Evolutionary conservation across 495 filamentous ascomycete species (phyloP).

Genomic region (Penicillium daleae): DNA sequence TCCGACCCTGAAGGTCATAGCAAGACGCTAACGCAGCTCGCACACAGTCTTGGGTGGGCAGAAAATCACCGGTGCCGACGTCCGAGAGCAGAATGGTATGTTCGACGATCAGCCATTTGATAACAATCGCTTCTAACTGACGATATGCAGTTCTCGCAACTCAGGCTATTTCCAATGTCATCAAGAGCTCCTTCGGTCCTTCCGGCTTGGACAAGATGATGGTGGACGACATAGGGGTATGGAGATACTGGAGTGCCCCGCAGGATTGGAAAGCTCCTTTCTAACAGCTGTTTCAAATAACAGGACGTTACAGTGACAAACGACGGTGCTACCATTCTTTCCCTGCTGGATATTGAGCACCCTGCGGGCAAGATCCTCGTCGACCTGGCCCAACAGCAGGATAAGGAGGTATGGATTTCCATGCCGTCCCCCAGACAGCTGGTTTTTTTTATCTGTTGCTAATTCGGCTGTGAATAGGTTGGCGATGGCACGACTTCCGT

Average conservation of each 20-base stretch:
- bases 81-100: conserved; percentile 93
- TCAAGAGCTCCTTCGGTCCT: conserved; percentile 97
- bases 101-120: conserved; percentile 12
- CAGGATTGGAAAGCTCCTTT: conserved; percentile 27
- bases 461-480: conserved; percentile 53
- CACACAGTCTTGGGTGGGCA: conserved; percentile 80
- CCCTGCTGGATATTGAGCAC: conserved; percentile 93
- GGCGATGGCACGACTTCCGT: conserved; percentile 98
- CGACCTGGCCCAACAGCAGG: conserved; percentile 96
- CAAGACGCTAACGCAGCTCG: conserved; percentile 36
- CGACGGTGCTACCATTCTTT: conserved; percentile 95
- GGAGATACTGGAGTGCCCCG: conserved; percentile 39
- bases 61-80: conserved; percentile 94
- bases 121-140: conserved; percentile 18
- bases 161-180: conserved; percentile 96
- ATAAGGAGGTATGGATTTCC: conserved; percentile 73
- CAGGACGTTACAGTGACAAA: conserved; percentile 99
- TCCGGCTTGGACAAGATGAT: conserved; percentile 99
- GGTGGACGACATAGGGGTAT: conserved; percentile 98
- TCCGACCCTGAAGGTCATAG: not conserved
- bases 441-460: not conserved
- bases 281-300: conserved; percentile 26
- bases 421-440: not conserved
- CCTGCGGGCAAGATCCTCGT: conserved; percentile 98
- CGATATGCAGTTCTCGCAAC: conserved; percentile 77